A percentile compares a stretch with the other conserved stretches of the same genome.
Evolutionary conservation across 2,329 filamentous ascomycete species (phyloP).

Genomic region (Allantophomopsis cytisporea): DNA sequence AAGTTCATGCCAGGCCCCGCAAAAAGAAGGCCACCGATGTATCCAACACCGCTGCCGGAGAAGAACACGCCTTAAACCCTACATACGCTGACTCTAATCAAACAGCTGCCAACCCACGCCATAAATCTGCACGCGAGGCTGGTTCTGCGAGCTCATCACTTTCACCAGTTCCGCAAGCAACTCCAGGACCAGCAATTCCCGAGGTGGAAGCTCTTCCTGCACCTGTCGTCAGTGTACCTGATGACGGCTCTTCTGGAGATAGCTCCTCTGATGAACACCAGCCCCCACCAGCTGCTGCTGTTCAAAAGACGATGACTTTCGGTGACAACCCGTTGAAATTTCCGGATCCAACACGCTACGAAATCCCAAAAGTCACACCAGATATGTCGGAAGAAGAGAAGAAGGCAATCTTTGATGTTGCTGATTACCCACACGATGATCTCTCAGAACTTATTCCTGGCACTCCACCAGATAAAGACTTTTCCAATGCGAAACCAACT

Average conservation of each 20-base stretch:
- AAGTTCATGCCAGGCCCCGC: too few relatives aligned
- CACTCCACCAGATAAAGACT: conserved; percentile 84
- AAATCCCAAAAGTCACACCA: conserved; percentile 63
- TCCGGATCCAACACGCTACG: conserved; percentile 83
- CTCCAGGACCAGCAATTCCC: not conserved
- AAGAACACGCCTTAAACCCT: too few relatives aligned
- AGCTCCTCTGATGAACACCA: conserved; percentile 41
- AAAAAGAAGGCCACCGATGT: too few relatives aligned
- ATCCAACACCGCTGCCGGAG: too few relatives aligned
- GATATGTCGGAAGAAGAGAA: conserved; percentile 77
- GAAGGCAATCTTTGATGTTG: conserved; percentile 78
- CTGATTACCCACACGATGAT: conserved; percentile 68
- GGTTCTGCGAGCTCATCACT: conserved; percentile 43
- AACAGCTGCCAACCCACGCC: not conserved
- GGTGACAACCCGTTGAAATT: conserved; percentile 88
- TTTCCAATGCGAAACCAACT: conserved; percentile 82
- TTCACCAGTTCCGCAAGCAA: conserved; percentile 38
- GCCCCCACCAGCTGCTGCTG: conserved; percentile 42
- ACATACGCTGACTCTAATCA: not conserved
- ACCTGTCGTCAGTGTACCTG: too few relatives aligned
- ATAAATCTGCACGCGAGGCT: not conserved
- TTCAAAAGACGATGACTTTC: conserved; percentile 66
- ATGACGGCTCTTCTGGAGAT: conserved; percentile 26
- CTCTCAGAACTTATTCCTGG: conserved; percentile 78
- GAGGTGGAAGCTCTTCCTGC: not conserved